Percentiles rank a stretch among this genome's conserved stretches.
These are phyloP conservation scores for Nemania sp. DNA, from an alignment of 2,329 filamentous ascomycete species.

Conservation along the genomic window DNA sequence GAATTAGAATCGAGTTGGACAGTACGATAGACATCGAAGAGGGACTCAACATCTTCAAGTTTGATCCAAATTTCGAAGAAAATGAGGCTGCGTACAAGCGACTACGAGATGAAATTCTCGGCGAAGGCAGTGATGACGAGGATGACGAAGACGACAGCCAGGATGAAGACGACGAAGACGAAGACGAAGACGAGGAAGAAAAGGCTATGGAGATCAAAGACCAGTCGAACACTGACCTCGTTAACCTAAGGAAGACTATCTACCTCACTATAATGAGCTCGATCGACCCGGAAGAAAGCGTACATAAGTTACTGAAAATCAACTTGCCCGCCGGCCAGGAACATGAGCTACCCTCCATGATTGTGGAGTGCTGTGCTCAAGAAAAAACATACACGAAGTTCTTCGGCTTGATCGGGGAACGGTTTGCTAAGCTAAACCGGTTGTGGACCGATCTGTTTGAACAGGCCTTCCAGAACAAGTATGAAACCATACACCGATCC, in stretches of 20 bases:
- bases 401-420: conserved; percentile 90
- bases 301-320: conserved; percentile 95
- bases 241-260: conserved; percentile 90
- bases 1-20: conserved; percentile 79
- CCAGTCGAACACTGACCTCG: conserved; percentile 92
- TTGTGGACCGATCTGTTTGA: conserved; percentile 95
- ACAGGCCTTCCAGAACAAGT: conserved; percentile 86
- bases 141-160: conserved; percentile 71
- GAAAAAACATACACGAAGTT: conserved; percentile 98
- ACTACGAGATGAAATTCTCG: conserved; percentile 90
- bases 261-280: conserved; percentile 98
- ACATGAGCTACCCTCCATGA: conserved; percentile 90
- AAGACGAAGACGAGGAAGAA: conserved; percentile 70
- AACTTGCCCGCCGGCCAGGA: conserved; percentile 86
- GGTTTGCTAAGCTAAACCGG: conserved; percentile 93
- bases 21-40: conserved; percentile 86
- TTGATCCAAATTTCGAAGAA: conserved; percentile 84
- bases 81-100: conserved; percentile 89
- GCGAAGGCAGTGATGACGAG: conserved; percentile 86
- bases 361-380: conserved; percentile 95
- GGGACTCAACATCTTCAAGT: conserved; percentile 92
- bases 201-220: conserved; percentile 95
- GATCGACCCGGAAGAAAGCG: conserved; percentile 93
- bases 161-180: conserved; percentile 73
- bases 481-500: conserved; percentile 95